Base-by-base conservation (phyloP, 2,329 filamentous ascomycete genomes). In the Trichoderma harzianum region DNA sequence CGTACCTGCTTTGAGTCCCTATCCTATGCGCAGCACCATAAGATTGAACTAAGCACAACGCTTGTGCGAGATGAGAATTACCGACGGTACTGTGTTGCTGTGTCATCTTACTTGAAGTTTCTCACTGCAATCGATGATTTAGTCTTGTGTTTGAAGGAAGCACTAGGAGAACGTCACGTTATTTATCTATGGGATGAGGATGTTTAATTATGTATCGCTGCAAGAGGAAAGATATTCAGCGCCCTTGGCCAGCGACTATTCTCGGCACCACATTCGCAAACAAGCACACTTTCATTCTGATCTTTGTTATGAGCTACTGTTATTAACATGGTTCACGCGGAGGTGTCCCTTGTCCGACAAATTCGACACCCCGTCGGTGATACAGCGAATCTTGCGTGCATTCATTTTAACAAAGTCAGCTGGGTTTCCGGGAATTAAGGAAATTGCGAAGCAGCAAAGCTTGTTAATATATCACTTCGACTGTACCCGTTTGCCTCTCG, bases 61-160 rank as follows among this genome's bases (percentile, higher is more conserved):
- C 71, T 82, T 8, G 77, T 84, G 1, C 76, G 80, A 8, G 82
- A 85, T 62, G 82, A 83, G 64, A 75, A 82, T 3, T 85, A 85
- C 55, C 78, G 85, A 5, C 78, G 80, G 18, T 86, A 84, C 73
- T 86, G 84, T 51, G 83, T 86, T 6, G 84, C 82, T 1, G 68
- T 86, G 18, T 83, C 80, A 10, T 74, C 82, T 3, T 86, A 86
- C 68, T 70, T 86, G 3, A 81, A 81, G 66, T 84, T 86, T 30
- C 64, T 86, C 32, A 77, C 78, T 0, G 76, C 79, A 0, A 76
- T 85, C 8, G 85, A 86, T 75, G 84, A 85, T 36, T 71, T 86
- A 68, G 80, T 86, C 3, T 73, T 83, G 18, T 77, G 83, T 0
- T 76, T 86, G 34, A 86, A 86, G 76, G 78, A 76, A 6, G 79